Conservation (phyloP, 495 filamentous ascomycete species). For the Trichodelitschia bisporula region DNA sequence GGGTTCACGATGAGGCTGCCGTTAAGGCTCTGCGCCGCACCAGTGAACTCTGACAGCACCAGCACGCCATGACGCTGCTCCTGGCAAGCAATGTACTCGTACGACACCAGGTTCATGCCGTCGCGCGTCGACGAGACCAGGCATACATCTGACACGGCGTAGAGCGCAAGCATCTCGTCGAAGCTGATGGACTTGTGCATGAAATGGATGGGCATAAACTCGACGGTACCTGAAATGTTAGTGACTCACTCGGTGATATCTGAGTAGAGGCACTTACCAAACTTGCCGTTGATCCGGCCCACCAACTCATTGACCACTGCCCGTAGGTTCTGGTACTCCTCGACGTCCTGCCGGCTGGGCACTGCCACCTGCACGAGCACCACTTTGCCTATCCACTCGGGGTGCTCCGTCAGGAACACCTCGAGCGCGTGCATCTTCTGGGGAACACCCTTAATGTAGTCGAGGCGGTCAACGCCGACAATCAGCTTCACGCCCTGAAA, state of each 20-base stretch:
- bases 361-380: slow-evolving; percentile 86
- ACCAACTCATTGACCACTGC: slow-evolving; percentile 77
- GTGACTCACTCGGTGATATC: background rate
- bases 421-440: slow-evolving; percentile 85
- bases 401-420: slow-evolving; percentile 73
- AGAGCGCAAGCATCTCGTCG: slow-evolving; percentile 77
- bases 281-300: slow-evolving; percentile 77
- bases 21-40: slow-evolving; percentile 66
- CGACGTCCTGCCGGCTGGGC: slow-evolving; percentile 75
- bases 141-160: slow-evolving; percentile 74
- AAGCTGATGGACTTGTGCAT: slow-evolving; percentile 77
- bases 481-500: slow-evolving; percentile 79
- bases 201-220: slow-evolving; percentile 86
- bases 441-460: slow-evolving; percentile 92
- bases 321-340: slow-evolving; percentile 84
- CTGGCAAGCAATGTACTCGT: slow-evolving; percentile 87
- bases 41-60: slow-evolving; percentile 81
- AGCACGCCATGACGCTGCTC: slow-evolving; percentile 62
- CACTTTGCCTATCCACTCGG: slow-evolving; percentile 76
- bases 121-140: slow-evolving; percentile 79
- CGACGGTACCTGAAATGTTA: slow-evolving; percentile 39
- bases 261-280: slow-evolving; percentile 25
- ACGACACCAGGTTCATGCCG: slow-evolving; percentile 92
- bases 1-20: slow-evolving; percentile 77
- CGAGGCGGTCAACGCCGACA: slow-evolving; percentile 76